Conservation (phyloP, 768 basidiomycete species). For the Tephrocybe sp. region DNA sequence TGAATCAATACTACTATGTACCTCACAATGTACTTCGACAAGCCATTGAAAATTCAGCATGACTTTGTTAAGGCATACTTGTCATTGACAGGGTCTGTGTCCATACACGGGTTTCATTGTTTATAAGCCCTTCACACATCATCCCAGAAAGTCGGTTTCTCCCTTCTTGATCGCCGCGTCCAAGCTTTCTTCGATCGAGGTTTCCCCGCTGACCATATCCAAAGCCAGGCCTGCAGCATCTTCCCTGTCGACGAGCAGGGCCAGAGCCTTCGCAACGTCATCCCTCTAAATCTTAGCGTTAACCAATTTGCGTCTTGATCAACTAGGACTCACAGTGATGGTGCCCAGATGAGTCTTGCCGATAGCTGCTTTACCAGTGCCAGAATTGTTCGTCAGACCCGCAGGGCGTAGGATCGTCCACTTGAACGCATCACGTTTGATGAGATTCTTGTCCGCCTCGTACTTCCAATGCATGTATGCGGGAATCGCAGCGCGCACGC, state of each 20-base stretch:
- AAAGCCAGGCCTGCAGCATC: conserved; percentile 58
- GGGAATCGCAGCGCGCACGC: conserved; percentile 43
- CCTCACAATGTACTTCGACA: no score
- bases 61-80: no score
- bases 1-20: no score
- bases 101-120: no score
- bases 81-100: no score
- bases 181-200: conserved; percentile 44
- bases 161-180: conserved; percentile 50
- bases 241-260: conserved; percentile 46
- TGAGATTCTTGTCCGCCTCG: conserved; percentile 49
- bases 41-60: no score
- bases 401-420: conserved; percentile 73
- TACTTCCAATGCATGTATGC: conserved; percentile 50
- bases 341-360: conserved; percentile 52
- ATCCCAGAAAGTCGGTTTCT: conserved; percentile 41
- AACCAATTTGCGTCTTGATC: no score
- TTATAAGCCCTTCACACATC: no score
- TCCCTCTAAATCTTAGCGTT: no score
- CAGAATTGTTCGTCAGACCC: conserved; percentile 47
- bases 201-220: conserved; percentile 59
- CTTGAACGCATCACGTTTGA: conserved; percentile 51
- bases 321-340: conserved; percentile 50
- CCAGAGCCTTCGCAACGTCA: conserved; percentile 54
- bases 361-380: conserved; percentile 49